Percentiles rank a stretch among this genome's conserved stretches.
These are phyloP conservation scores for Mortierella polycephala DNA, from an alignment of 371 early-diverging fungal genomes.

Conservation along the genomic window DNA sequence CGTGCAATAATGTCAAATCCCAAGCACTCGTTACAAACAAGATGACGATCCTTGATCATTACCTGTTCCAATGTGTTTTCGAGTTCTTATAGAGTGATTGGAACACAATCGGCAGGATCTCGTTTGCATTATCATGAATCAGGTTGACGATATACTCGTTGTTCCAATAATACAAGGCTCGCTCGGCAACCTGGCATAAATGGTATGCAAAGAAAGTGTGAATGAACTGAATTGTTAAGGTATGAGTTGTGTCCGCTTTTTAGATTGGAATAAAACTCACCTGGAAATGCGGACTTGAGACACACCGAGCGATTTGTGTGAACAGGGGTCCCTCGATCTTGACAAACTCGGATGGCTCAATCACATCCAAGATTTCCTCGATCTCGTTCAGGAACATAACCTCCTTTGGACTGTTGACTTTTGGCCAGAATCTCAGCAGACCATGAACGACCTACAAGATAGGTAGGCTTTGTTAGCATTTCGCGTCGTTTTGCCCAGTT, in stretches of 20 bases:
- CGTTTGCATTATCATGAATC: conserved; percentile 89
- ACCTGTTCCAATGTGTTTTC: conserved; percentile 96
- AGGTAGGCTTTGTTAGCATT: not conserved
- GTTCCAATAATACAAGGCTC: conserved; percentile 96
- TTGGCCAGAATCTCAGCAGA: conserved; percentile 96
- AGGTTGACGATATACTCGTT: conserved; percentile 95
- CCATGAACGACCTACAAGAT: conserved; percentile 79
- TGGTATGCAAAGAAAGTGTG: not conserved
- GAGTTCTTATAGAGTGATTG: conserved; percentile 90
- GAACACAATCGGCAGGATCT: conserved; percentile 94
- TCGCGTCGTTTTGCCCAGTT: no score
- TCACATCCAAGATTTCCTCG: conserved; percentile 95
- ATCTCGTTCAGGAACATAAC: conserved; percentile 97
- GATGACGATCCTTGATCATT: conserved; percentile 11
- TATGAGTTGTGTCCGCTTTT: no score
- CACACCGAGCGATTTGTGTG: conserved; percentile 88
- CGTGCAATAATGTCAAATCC: not conserved
- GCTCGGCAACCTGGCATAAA: conserved; percentile 87
- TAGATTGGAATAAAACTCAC: conserved; percentile 51
- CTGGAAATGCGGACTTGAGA: conserved; percentile 97
- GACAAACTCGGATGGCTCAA: conserved; percentile 87
- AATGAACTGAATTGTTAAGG: not conserved
- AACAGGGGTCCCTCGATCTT: conserved; percentile 91
- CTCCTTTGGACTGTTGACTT: conserved; percentile 97
- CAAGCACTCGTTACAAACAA: not conserved